phyloP scores from a whole-genome alignment of 805 yeast genomes.

The Lachancea quebecensis region DNA sequence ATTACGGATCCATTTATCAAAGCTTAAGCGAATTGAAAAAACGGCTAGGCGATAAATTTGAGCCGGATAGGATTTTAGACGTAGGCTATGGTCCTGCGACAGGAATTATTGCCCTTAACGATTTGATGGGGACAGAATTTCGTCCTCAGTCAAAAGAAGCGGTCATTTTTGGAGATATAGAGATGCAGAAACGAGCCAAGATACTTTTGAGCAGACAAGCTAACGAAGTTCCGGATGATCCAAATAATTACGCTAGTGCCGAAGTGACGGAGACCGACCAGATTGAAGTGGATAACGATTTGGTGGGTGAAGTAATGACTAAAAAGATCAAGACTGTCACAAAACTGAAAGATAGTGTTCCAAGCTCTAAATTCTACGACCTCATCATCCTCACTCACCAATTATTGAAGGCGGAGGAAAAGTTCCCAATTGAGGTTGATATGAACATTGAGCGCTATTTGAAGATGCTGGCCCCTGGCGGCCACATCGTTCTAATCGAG shows the following conservation, averaged over 20 bases:
- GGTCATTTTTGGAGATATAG: constrained; percentile 59
- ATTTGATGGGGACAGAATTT: constrained; percentile 62
- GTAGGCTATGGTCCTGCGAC: constrained; percentile 89
- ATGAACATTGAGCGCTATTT: constrained; percentile 52
- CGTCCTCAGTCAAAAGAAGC: constrained; percentile 60
- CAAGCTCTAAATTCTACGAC: constrained; percentile 55
- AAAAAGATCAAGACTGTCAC: constrained; percentile 49
- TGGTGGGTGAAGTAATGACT: constrained; percentile 49
- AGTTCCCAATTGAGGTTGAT: constrained; percentile 72
- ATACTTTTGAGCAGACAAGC: constrained; percentile 64
- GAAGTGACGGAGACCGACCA: constrained; percentile 15
- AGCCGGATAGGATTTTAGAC: constrained; percentile 64
- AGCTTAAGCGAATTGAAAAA: constrained; percentile 59
- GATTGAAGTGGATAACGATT: constrained; percentile 28
- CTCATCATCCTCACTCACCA: constrained; percentile 80
- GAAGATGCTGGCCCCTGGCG: constrained; percentile 63
- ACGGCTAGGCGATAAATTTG: constrained; percentile 48
- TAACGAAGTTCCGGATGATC: constrained; percentile 35
- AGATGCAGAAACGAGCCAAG: constrained; percentile 78
- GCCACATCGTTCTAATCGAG: constrained; percentile 73
- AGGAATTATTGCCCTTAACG: constrained; percentile 83
- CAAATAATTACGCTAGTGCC: constrained; percentile 5
- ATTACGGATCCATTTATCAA: constrained; percentile 63
- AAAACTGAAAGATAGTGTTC: constrained; percentile 46
- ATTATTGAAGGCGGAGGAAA: constrained; percentile 49